phyloP scores from a whole-genome alignment of 2,329 filamentous ascomycete species.

The Boeremia exigua region DNA sequence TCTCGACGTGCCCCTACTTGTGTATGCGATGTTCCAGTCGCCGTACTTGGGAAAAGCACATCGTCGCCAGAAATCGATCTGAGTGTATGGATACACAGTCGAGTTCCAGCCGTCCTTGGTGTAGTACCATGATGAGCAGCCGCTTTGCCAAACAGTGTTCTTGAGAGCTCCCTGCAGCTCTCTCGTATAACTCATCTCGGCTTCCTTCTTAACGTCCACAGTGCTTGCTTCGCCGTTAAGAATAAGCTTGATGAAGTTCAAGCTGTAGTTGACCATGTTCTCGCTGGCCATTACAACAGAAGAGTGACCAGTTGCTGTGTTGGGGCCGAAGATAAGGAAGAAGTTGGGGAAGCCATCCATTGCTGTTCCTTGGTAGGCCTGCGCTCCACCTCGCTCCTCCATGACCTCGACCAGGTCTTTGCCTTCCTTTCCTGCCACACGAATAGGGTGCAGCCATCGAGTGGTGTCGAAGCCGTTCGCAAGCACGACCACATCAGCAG shows the following conservation, averaged over 20 bases:
- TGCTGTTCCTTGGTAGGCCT: constrained; percentile 65
- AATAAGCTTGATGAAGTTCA: constrained; percentile 65
- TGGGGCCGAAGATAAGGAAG: constrained; percentile 69
- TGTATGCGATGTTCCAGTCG: constrained; percentile 62
- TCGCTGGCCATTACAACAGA: constrained; percentile 66
- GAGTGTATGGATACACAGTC: constrained; percentile 68
- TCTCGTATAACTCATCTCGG: constrained; percentile 63
- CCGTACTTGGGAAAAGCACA: constrained; percentile 61
- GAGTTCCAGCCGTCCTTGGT: constrained; percentile 80
- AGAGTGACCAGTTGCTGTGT: constrained; percentile 67
- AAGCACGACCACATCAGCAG: constrained; percentile 66
- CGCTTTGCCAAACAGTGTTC: constrained; percentile 60
- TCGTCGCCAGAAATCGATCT: constrained; percentile 58
- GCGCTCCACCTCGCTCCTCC: constrained; percentile 64
- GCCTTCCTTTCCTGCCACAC: constrained; percentile 59
- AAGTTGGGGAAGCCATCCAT: constrained; percentile 66
- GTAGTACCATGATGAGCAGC: constrained; percentile 69
- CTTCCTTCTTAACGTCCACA: constrained; percentile 87
- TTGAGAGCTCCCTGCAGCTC: constrained; percentile 50
- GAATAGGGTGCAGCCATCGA: constrained; percentile 60
- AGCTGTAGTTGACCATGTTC: constrained; percentile 65
- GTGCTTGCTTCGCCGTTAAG: constrained; percentile 91
- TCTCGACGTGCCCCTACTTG: constrained; percentile 53
- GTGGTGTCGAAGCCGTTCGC: constrained; percentile 68
- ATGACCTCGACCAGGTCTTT: constrained; percentile 62